Base-by-base conservation (phyloP, 768 basidiomycete species). In the Cystobasidium ongulense region DNA sequence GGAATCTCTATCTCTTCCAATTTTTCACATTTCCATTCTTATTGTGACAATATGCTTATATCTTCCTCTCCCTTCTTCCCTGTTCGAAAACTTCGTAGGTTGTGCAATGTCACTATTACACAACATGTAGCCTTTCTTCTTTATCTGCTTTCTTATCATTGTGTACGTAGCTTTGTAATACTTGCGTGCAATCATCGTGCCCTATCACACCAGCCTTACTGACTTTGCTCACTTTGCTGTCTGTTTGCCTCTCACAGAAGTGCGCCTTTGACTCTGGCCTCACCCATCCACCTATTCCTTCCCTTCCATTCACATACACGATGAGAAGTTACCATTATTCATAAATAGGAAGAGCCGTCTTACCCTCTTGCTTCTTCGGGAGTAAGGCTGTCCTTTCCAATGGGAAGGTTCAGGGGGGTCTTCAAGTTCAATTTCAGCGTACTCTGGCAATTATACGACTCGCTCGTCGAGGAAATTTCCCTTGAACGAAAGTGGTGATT, bases 281-380 rank as follows among this genome's bases (percentile, higher is more conserved):
- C 33, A 15, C 52, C 52, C 35, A 13, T 53, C 11, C 3, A 4
- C 43, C 50, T 50, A 2, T 13, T 29, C 18, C 52, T n/a, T 27
- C 53, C 10, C 31, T 54, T 2, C 21, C 46, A 3, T 31, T 4
- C 66, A 46, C 35, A 31, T 67, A 46, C n/a, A 71, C 53, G 68
- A 71, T 71, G 68, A 71, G 50, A 71, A 29, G 23, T n/a, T 23
- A 57, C n/a, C 68, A 23, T 27, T 71, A 29, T 57, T 39, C 33
- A 71, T 59, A 71, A 71, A 71, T 71, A 71, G 68, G 68, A 71
- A 71, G 68, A 71, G 68, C 68, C 68, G 68, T 71, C 68, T 59
- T 71, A 71, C 53, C 65, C 31, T 41, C n/a, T 59, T 29, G 11
- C 29, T 27, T 59, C 29, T 35, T 4, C 15, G 57, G 27, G 27